These are phyloP conservation scores for Lepiota brunneoincarnata DNA, from an alignment of 768 basidiomycete species.

Conservation along the genomic window DNA sequence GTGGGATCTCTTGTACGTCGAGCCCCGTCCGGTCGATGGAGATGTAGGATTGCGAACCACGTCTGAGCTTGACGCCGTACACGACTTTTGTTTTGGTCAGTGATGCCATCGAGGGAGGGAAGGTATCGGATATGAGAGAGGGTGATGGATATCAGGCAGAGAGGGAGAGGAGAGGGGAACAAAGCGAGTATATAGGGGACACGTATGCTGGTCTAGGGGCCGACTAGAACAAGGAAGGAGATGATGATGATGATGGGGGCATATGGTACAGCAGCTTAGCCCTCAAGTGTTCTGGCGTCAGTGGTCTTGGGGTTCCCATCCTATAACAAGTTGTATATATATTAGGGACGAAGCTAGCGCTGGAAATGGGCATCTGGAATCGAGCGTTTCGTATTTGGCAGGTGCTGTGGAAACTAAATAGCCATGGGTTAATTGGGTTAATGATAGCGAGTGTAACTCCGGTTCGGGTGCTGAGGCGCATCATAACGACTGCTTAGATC, in stretches of 20 bases:
- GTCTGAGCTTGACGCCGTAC: constrained; percentile 9
- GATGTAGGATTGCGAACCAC: neutral
- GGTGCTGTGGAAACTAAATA: constrained; percentile 8
- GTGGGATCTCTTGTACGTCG: constrained; percentile 8
- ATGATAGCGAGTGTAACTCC: constrained; percentile 8
- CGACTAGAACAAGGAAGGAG: neutral
- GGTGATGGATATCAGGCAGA: neutral
- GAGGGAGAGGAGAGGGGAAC: too few species aligned
- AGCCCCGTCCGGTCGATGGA: constrained; percentile 6
- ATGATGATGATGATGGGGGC: neutral
- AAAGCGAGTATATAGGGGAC: neutral
- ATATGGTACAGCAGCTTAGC: neutral
- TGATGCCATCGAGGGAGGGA: constrained; percentile 1
- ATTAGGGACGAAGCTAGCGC: constrained; percentile 1
- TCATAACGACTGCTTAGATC: neutral
- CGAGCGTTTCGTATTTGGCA: constrained; percentile 2
- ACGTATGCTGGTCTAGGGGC: constrained; percentile 2
- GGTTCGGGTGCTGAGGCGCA: constrained; percentile 1
- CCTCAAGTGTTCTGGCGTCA: neutral
- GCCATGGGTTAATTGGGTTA: constrained; percentile 1
- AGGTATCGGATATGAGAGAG: neutral
- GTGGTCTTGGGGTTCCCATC: neutral
- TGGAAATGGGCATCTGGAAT: neutral
- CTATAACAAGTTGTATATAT: constrained; percentile 1
- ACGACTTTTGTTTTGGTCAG: constrained; percentile 3